Percentiles rank a stretch among this genome's conserved stretches.
Evolutionary conservation across 345 rosid species (phyloP).

Genomic region (Hibiscus trionum): DNA sequence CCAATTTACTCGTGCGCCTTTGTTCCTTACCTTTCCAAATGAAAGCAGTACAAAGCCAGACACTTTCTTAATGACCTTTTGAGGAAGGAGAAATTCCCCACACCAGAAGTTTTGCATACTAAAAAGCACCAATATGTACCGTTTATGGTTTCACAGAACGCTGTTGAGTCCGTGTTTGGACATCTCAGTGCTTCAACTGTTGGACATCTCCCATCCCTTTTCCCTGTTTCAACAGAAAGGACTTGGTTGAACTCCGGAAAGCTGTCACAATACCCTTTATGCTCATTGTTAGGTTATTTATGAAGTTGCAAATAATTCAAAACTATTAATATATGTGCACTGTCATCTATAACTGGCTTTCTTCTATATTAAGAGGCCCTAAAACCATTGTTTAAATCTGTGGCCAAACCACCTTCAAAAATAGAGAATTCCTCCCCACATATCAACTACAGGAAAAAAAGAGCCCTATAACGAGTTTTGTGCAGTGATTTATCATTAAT

Average conservation of each 20-base stretch:
- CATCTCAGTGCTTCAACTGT: background rate
- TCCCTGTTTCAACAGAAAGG: background rate
- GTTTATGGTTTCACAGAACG: background rate
- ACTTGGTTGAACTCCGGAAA: background rate
- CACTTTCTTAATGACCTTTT: background rate
- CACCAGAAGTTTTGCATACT: background rate
- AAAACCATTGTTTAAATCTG: background rate
- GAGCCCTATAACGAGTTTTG: background rate
- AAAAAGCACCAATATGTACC: background rate
- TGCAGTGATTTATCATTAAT: background rate
- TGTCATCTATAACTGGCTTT: no score
- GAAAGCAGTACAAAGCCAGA: background rate
- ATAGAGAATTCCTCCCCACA: background rate
- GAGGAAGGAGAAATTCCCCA: background rate
- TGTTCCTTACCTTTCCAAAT: background rate
- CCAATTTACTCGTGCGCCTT: background rate
- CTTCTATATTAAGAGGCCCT: background rate
- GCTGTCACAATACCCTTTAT: background rate
- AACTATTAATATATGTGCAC: no score
- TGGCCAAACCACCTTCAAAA: background rate
- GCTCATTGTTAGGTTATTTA: background rate
- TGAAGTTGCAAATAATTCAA: no score
- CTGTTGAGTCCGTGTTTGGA: background rate
- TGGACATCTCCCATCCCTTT: background rate
- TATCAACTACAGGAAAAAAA: background rate